Percentiles rank a stretch among this genome's conserved stretches.
Evolutionary conservation across 208 protist genomes (phyloP).

Genomic region (Leishmania mexicana): DNA sequence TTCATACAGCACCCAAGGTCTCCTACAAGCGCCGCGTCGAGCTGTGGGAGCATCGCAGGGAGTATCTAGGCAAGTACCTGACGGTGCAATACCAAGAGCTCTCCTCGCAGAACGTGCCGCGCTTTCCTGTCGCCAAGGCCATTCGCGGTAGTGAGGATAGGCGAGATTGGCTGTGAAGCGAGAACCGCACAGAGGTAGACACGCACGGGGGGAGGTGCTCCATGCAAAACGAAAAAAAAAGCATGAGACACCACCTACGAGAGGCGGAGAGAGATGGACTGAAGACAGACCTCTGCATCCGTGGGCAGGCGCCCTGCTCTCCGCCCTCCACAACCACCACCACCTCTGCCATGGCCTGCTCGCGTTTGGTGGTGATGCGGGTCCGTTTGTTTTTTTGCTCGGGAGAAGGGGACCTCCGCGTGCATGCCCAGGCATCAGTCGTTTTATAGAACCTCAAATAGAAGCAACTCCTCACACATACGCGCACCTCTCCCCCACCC

Average conservation of each 20-base stretch:
- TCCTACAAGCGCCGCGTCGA: constrained; percentile 55
- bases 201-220: background rate
- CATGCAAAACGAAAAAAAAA: background rate
- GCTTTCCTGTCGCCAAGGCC: constrained; percentile 85
- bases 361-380: too few species aligned
- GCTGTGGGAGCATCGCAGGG: constrained; percentile 64
- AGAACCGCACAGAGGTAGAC: background rate
- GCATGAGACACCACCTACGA: background rate
- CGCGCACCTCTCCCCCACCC: background rate
- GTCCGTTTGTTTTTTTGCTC: too few species aligned
- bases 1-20: constrained; percentile 78
- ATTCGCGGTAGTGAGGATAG: constrained; percentile 68
- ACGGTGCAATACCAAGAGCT: constrained; percentile 92
- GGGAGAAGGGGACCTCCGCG: too few species aligned
- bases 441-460: background rate
- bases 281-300: too few species aligned
- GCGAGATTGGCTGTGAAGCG: constrained; percentile 73
- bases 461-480: background rate
- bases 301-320: background rate
- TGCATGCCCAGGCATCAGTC: background rate
- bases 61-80: constrained; percentile 73
- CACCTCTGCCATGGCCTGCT: background rate
- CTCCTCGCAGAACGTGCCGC: constrained; percentile 84
- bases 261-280: background rate
- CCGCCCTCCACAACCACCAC: background rate